Evolutionary conservation across 345 rosid genomes (phyloP), one percentile per base, ranked within the genome.

Genomic region (Pugionium cornutum): DNA sequence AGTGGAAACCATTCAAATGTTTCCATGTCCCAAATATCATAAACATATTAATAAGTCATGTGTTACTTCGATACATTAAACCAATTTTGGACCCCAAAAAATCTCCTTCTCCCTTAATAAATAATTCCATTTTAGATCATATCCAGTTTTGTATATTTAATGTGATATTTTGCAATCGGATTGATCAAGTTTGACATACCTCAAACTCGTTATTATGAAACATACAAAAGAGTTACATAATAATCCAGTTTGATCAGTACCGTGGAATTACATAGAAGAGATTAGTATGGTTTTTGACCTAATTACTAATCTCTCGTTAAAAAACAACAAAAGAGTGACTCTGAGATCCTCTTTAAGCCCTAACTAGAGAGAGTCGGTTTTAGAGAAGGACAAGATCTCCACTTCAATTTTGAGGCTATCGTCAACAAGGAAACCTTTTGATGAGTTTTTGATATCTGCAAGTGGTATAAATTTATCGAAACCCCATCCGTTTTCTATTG

Each of bases 261-360:
- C 3, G 37, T 31, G 26, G 39, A 52, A 48, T 31, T 76, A 62
- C 56, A 27, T 75, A 78, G 46, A 62, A 2, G 53, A 76, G 75
- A 29, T 79, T 68, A 73, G 84, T 86, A 53, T 51, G 2, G 88
- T 18, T 45, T 45, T 45, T 45, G 9, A 45, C 29, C 29, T 18
- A 18, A 18, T 18, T 18, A 18, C 18, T 18, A 18, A 18, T 18
- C 18, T 18, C 18, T 0, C 18, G 18, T 18, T 18, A 18, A 18
- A 18, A 18, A 18, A 18, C 18, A 18, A 18, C 62, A 58, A 3
- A 41, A 28, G 34, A 39, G 46, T 56, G 34, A 28, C 39, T 9
- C 9, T 57, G 26, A 0, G 62, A 56, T 57, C 50, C 42, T 42
- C n/a, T 42, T 58, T 37, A 9, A 45, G 9, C 43, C n/a, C 18